phyloP scores from a whole-genome alignment of 306 rosid genomes.

The Cicer judaicum region DNA sequence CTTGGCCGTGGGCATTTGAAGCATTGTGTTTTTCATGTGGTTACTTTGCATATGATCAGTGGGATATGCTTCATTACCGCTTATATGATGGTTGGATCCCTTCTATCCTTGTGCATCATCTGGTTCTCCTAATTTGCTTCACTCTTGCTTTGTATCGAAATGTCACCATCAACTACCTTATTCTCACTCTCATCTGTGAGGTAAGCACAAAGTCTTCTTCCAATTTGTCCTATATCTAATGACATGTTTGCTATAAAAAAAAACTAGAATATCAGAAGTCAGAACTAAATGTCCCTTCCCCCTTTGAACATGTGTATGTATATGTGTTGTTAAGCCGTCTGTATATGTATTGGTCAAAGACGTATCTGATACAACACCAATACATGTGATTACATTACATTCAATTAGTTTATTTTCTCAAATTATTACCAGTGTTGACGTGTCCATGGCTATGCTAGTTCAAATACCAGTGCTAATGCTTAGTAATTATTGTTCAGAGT shows the following conservation, averaged over 20 bases:
- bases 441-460: no score
- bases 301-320: not conserved
- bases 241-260: constrained; percentile 15
- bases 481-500: not conserved
- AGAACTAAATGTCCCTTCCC: not conserved
- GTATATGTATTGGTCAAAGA: not conserved
- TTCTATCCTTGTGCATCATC: constrained; percentile 83
- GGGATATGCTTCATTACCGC: constrained; percentile 81
- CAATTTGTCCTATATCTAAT: constrained; percentile 5
- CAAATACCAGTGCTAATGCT: not conserved
- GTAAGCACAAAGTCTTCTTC: constrained; percentile 48
- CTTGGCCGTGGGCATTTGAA: constrained; percentile 89
- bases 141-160: constrained; percentile 90
- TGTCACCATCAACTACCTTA: constrained; percentile 92
- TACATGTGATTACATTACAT: no score
- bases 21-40: constrained; percentile 96
- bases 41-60: constrained; percentile 97
- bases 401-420: no score
- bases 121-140: constrained; percentile 87
- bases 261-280: constrained; percentile 19
- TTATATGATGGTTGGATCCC: constrained; percentile 83
- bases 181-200: constrained; percentile 93
- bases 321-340: not conserved
- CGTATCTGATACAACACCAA: no score
- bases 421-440: no score